Base-by-base conservation (phyloP, 2,329 filamentous ascomycete species). In the Akanthomyces dipterigenus region DNA sequence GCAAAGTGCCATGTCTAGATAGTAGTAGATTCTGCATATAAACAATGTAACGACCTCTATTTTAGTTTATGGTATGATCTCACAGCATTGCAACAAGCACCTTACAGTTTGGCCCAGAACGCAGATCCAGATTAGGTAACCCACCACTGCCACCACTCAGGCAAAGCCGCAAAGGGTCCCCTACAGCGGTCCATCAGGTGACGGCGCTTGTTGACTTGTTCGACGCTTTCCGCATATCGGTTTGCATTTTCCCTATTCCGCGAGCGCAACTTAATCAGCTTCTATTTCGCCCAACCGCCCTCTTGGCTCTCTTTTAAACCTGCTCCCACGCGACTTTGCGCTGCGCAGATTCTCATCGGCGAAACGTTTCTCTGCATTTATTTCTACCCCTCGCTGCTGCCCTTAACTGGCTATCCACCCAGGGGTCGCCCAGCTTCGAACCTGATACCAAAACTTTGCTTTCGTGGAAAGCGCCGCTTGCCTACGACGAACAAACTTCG, bases 181-280 rank as follows among this genome's bases (percentile, higher is more conserved):
- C 28, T 20, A 28, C 42, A 24, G 6, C 26, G 31, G 59, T 48
- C 51, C 51, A 61, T 61, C 60, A 61, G 53, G 53, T 56, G 60
- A 61, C 51, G 20, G 34, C 43, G 45, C 60, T 56, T 61, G 60
- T 61, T 61, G 60, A 61, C 51, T 61, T 56, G 18, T 42, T 24
- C 31, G 18, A 24, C 51, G 38, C 34, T 34, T 40, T 56, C 31
- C 50, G 18, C 58, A 54, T 38, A 9, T 11, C 16, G 31, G 4
- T 55, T 43, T 18, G 42, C 12, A 34, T 49, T n/a, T 48, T 50
- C 42, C 24, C 40, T 24, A 49, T 31, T 55, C 42, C 58, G 34
- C 50, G 50, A 48, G 40, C 49, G 50, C 57, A 38, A 54, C 49
- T 60, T 48, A 7, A 22, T 42, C 49, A 48, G 48, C 38, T 38